Evolutionary conservation across 2,329 filamentous ascomycete genomes (phyloP).

Genomic region (Didymella pinodella): DNA sequence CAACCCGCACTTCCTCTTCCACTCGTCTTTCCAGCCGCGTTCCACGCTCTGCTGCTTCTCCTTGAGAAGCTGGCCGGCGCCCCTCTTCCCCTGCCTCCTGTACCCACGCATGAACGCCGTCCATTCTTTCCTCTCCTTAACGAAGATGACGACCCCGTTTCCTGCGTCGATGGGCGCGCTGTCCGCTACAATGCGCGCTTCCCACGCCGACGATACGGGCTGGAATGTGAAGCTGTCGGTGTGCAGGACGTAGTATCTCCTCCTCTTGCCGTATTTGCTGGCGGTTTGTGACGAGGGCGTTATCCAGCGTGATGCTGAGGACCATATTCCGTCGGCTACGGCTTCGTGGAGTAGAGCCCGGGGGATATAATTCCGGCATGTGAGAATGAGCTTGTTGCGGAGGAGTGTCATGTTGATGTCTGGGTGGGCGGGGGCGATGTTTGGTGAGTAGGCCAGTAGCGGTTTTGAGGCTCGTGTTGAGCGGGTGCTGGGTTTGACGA

Average conservation of each 20-base stretch:
- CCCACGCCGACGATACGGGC: constrained; percentile 31
- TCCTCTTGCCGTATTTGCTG: constrained; percentile 30
- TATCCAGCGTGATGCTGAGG: constrained; percentile 35
- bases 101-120: constrained; percentile 36
- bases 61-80: constrained; percentile 33
- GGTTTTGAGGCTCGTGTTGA: constrained; percentile 34
- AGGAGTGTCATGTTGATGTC: constrained; percentile 39
- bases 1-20: constrained; percentile 37
- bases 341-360: constrained; percentile 30
- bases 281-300: constrained; percentile 28
- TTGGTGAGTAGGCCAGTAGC: constrained; percentile 34
- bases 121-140: constrained; percentile 37
- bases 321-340: constrained; percentile 37
- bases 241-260: constrained; percentile 38
- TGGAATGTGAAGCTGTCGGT: constrained; percentile 30
- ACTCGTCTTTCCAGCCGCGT: constrained; percentile 33
- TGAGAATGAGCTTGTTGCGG: constrained; percentile 38
- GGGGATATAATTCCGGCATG: constrained; percentile 34
- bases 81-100: constrained; percentile 30
- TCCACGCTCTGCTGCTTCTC: constrained; percentile 33
- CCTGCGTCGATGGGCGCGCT: constrained; percentile 36
- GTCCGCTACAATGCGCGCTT: constrained; percentile 33
- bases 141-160: constrained; percentile 37
- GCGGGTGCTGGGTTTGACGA: constrained; percentile 29
- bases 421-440: constrained; percentile 33